Evolutionary conservation across 1,139 yeast genomes (phyloP).

Genomic region (Meyerozyma athensensis): DNA sequence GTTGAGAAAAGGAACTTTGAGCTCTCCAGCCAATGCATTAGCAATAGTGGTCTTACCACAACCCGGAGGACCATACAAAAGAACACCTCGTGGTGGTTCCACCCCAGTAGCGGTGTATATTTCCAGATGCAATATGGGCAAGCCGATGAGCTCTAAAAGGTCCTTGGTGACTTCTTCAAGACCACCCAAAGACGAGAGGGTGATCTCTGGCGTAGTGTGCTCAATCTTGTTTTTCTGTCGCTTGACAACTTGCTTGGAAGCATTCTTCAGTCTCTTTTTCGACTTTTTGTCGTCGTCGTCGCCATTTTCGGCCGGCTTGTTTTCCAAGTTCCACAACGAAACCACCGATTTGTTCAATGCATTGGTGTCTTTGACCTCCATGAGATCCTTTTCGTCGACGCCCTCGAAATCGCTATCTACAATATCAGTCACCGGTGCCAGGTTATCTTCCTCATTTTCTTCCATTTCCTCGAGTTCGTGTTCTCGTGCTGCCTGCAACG

Average conservation of each 20-base stretch:
- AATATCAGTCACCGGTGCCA: slow-evolving; percentile 20
- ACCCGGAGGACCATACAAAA: slow-evolving; percentile 97
- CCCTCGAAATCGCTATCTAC: slow-evolving; percentile 32
- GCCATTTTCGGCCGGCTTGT: slow-evolving; percentile 6
- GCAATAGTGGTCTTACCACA: slow-evolving; percentile 98
- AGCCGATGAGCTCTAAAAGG: slow-evolving; percentile 81
- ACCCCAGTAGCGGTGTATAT: slow-evolving; percentile 84
- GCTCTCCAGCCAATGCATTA: slow-evolving; percentile 91
- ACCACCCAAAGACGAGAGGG: slow-evolving; percentile 80
- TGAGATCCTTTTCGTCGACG: slow-evolving; percentile 41
- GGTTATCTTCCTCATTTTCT: slow-evolving; percentile 22
- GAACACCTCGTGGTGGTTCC: slow-evolving; percentile 94
- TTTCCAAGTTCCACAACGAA: slow-evolving; percentile 52
- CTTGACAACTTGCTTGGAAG: slow-evolving; percentile 18
- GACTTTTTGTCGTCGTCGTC: slow-evolving; percentile 5
- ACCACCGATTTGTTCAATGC: slow-evolving; percentile 73
- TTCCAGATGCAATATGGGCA: slow-evolving; percentile 93
- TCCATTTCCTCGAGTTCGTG: slow-evolving; percentile 41
- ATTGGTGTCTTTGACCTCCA: slow-evolving; percentile 59
- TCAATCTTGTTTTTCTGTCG: slow-evolving; percentile 48
- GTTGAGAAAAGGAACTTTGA: slow-evolving; percentile 87
- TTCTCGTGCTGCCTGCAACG: slow-evolving; percentile 39
- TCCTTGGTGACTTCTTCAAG: slow-evolving; percentile 79
- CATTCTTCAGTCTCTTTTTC: slow-evolving; percentile 12
- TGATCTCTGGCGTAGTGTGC: slow-evolving; percentile 65